phyloP scores from a whole-genome alignment of 257 asterid species.

The Euphrasia confusa region DNA sequence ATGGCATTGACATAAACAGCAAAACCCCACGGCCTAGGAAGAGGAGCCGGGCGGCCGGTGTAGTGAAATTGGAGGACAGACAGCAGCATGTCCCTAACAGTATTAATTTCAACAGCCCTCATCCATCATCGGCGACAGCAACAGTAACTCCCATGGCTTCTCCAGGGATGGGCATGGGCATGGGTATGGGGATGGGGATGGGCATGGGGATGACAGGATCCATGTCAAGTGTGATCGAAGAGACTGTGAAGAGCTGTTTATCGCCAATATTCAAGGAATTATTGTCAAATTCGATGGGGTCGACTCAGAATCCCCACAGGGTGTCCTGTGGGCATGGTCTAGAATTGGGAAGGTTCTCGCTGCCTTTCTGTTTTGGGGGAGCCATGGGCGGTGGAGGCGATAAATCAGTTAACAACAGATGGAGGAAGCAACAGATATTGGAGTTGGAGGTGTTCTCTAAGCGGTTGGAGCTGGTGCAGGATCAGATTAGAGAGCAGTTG shows the following conservation, averaged over 20 bases:
- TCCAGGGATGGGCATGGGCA: slow-evolving; percentile 21
- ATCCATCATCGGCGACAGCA: slow-evolving; percentile 9
- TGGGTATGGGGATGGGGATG: too few species aligned
- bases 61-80: slow-evolving; percentile 64
- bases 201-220: slow-evolving; percentile 30
- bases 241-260: slow-evolving; percentile 80
- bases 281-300: slow-evolving; percentile 42
- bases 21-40: slow-evolving; percentile 64
- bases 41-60: slow-evolving; percentile 45
- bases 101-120: slow-evolving; percentile 27
- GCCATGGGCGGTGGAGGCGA: slow-evolving; percentile 37
- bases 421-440: slow-evolving; percentile 94
- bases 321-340: slow-evolving; percentile 35
- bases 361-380: slow-evolving; percentile 51
- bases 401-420: slow-evolving; percentile 49
- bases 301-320: slow-evolving; percentile 27
- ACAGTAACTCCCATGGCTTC: slow-evolving; percentile 34
- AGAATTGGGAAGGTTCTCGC: slow-evolving; percentile 44
- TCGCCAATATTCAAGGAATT: slow-evolving; percentile 83
- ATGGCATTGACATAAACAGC: slow-evolving; percentile 55
- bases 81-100: slow-evolving; percentile 26
- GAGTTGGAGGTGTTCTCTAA: slow-evolving; percentile 90
- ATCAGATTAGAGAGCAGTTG: slow-evolving; percentile 76
- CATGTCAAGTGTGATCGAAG: slow-evolving; percentile 61
- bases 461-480: slow-evolving; percentile 93